phyloP scores from a whole-genome alignment of 2,329 filamentous ascomycete species.

The Diaporthe velutina region DNA sequence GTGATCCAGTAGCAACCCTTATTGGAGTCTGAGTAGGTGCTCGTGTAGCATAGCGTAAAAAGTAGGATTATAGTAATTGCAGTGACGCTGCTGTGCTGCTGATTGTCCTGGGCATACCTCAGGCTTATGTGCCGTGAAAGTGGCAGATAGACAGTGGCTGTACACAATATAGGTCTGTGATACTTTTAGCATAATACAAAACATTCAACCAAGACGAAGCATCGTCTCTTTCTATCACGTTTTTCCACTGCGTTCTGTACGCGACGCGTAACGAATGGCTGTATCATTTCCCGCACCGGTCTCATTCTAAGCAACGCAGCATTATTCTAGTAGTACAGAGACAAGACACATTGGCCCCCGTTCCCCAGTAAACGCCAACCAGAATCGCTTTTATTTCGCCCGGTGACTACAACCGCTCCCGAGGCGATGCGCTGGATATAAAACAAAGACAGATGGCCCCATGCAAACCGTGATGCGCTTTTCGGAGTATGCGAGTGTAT shows the following conservation, averaged over 20 bases:
- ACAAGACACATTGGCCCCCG: not conserved
- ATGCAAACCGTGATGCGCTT: constrained; percentile 23
- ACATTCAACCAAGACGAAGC: not conserved
- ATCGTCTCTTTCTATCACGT: not conserved
- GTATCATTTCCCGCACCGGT: not conserved
- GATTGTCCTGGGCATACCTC: no score
- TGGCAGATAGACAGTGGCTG: not conserved
- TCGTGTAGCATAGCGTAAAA: not conserved
- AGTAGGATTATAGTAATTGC: not conserved
- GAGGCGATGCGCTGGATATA: not conserved
- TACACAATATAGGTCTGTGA: not conserved
- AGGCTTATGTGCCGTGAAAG: not conserved
- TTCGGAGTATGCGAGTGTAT: constrained; percentile 4
- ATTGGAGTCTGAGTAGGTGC: not conserved
- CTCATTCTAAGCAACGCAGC: constrained; percentile 1
- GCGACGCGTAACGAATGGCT: not conserved
- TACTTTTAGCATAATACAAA: not conserved
- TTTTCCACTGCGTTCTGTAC: no score
- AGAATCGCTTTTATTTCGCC: not conserved
- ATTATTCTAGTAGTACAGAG: constrained; percentile 21
- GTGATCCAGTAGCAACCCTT: no score
- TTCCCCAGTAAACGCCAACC: constrained; percentile 1
- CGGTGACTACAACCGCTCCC: not conserved
- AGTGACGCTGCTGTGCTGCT: not conserved
- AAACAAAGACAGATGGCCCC: not conserved